These are phyloP conservation scores for Populus nigra DNA, from an alignment of 345 rosid species.

Conservation along the genomic window DNA sequence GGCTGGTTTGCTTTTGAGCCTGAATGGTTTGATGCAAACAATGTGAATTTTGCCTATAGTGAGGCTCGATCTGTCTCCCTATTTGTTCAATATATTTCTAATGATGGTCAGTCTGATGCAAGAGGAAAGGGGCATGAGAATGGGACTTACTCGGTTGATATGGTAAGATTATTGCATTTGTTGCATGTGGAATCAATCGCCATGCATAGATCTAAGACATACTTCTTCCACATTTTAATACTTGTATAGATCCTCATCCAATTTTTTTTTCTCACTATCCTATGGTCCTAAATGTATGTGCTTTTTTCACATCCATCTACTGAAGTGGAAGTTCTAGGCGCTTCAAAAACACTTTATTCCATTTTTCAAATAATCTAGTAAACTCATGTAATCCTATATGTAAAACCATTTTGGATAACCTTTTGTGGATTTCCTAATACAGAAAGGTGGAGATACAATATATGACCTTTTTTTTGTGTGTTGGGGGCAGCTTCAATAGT, in stretches of 20 bases:
- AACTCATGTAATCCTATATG: not conserved
- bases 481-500: not conserved
- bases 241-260: not conserved
- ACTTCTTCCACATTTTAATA: not conserved
- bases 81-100: slow-evolving; percentile 74
- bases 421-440: not conserved
- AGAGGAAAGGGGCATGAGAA: slow-evolving; percentile 64
- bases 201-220: not conserved
- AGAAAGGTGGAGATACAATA: not conserved
- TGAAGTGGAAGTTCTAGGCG: not conserved
- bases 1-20: slow-evolving; percentile 99
- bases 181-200: not conserved
- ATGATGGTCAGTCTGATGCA: slow-evolving; percentile 60
- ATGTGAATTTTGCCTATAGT: slow-evolving; percentile 63
- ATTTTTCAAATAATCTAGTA: not conserved
- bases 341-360: not conserved
- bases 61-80: slow-evolving; percentile 86
- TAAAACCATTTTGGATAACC: not conserved
- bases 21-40: slow-evolving; percentile 73
- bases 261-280: not conserved
- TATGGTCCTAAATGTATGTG: not conserved
- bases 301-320: not conserved
- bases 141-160: slow-evolving; percentile 50
- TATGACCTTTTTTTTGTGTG: not conserved
- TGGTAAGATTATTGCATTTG: slow-evolving; percentile 44